phyloP scores from a whole-genome alignment of 495 filamentous ascomycete species.

The Aeminium ludgeri region DNA sequence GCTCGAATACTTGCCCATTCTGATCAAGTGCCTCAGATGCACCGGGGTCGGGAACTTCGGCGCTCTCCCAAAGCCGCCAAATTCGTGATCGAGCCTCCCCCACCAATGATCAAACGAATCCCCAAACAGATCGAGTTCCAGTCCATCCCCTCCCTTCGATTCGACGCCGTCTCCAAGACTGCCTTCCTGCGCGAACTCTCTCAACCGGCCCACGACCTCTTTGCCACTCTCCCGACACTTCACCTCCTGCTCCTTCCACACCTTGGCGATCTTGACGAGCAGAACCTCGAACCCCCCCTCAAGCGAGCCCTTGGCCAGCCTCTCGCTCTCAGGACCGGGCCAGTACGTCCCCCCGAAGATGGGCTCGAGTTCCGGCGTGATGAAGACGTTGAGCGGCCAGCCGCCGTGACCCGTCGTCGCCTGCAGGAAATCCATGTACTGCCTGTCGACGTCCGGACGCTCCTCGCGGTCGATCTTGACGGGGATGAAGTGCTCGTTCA shows the following conservation, averaged over 20 bases:
- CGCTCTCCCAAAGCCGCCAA: slow-evolving; percentile 62
- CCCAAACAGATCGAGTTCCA: slow-evolving; percentile 83
- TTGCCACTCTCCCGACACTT: slow-evolving; percentile 66
- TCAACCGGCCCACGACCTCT: slow-evolving; percentile 62
- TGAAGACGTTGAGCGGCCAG: slow-evolving; percentile 93
- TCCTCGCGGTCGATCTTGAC: slow-evolving; percentile 92
- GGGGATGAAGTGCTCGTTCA: slow-evolving; percentile 81
- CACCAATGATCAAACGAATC: slow-evolving; percentile 72
- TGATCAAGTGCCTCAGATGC: slow-evolving; percentile 68
- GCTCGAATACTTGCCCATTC: slow-evolving; percentile 44
- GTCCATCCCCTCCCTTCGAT: slow-evolving; percentile 29
- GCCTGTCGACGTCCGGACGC: slow-evolving; percentile 83
- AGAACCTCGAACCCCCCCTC: slow-evolving; percentile 59
- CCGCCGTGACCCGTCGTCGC: slow-evolving; percentile 83
- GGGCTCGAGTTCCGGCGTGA: slow-evolving; percentile 82
- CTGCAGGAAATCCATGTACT: slow-evolving; percentile 97
- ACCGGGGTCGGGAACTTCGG: slow-evolving; percentile 88
- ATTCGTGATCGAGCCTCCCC: slow-evolving; percentile 55
- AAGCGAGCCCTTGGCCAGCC: slow-evolving; percentile 6
- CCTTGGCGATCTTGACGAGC: slow-evolving; percentile 57
- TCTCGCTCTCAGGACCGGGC: slow-evolving; percentile 55
- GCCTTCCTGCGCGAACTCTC: slow-evolving; percentile 76
- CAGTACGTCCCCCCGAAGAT: slow-evolving; percentile 96
- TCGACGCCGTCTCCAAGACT: slow-evolving; percentile 45
- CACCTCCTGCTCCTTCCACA: slow-evolving; percentile 74